phyloP scores from a whole-genome alignment of 1,284 basidiomycete species.

The Leccinum holopus region DNA sequence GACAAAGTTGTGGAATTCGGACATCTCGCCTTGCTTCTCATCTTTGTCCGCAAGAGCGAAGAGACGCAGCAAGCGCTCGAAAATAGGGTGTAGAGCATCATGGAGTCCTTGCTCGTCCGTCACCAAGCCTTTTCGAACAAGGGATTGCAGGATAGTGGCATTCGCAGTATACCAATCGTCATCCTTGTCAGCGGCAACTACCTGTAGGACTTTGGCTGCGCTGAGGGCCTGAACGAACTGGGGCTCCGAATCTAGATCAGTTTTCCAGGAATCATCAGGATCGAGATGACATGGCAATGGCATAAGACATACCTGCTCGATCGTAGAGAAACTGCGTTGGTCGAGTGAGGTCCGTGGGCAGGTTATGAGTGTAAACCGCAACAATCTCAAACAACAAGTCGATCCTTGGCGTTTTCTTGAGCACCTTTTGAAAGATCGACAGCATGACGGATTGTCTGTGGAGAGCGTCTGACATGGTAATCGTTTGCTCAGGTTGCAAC shows the following conservation, averaged over 20 bases:
- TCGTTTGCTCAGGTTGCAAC: slow-evolving; percentile 47
- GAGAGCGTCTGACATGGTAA: slow-evolving; percentile 50
- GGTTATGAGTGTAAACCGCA: slow-evolving; percentile 78
- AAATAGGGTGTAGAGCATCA: slow-evolving; percentile 79
- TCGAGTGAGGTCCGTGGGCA: slow-evolving; percentile 80
- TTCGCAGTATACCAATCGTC: slow-evolving; percentile 84
- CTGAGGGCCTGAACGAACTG: slow-evolving; percentile 74
- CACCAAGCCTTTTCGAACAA: slow-evolving; percentile 86
- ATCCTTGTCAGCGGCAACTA: slow-evolving; percentile 81
- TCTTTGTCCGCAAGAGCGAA: slow-evolving; percentile 83
- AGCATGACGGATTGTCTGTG: slow-evolving; percentile 72
- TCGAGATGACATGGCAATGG: not conserved
- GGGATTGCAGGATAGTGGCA: slow-evolving; percentile 78
- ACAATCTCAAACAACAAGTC: slow-evolving; percentile 91
- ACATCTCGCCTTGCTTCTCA: slow-evolving; percentile 65
- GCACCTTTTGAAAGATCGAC: slow-evolving; percentile 73
- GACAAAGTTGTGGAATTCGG: slow-evolving; percentile 80
- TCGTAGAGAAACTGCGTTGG: slow-evolving; percentile 89
- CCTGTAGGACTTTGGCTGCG: slow-evolving; percentile 87
- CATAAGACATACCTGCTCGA: slow-evolving; percentile 59
- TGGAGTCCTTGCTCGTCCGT: slow-evolving; percentile 77
- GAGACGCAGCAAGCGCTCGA: slow-evolving; percentile 83
- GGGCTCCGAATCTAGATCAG: slow-evolving; percentile 70
- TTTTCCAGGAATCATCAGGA: slow-evolving; percentile 43
- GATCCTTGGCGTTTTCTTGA: slow-evolving; percentile 70